phyloP scores from a whole-genome alignment of 1,284 basidiomycete genomes.

The Austropuccinia psidii region DNA sequence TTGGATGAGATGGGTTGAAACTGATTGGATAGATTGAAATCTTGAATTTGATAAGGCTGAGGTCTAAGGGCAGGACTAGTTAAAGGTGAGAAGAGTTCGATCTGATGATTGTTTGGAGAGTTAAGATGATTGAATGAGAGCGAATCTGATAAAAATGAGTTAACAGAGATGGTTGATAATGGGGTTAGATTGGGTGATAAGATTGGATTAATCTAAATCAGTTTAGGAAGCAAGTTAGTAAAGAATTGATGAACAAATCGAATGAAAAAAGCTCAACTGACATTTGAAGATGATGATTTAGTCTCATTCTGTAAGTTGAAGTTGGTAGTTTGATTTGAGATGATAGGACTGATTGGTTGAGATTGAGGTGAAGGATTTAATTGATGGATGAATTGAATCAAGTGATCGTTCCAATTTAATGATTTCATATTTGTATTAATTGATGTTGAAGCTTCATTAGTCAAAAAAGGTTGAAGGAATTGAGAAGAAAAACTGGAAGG shows the following conservation, averaged over 20 bases:
- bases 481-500: too few relatives aligned
- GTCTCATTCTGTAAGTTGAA: background rate
- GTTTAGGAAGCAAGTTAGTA: background rate
- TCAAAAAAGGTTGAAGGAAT: too few relatives aligned
- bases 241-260: background rate
- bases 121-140: constrained; percentile 38
- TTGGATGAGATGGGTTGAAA: too few relatives aligned
- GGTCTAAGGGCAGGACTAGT: constrained; percentile 56
- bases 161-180: constrained; percentile 27
- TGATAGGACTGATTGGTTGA: background rate
- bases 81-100: constrained; percentile 55
- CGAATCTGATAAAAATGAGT: constrained; percentile 37
- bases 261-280: background rate
- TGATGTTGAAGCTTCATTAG: too few relatives aligned
- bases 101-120: constrained; percentile 46
- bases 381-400: too few relatives aligned
- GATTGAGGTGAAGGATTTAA: too few relatives aligned
- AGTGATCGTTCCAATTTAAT: too few relatives aligned
- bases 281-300: background rate
- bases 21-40: too few relatives aligned
- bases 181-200: constrained; percentile 24
- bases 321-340: background rate
- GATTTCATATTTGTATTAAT: too few relatives aligned
- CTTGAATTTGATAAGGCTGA: constrained; percentile 42
- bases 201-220: constrained; percentile 7